These are phyloP conservation scores for Mucor mucedo DNA, from an alignment of 371 early-diverging fungal genomes.

Conservation along the genomic window DNA sequence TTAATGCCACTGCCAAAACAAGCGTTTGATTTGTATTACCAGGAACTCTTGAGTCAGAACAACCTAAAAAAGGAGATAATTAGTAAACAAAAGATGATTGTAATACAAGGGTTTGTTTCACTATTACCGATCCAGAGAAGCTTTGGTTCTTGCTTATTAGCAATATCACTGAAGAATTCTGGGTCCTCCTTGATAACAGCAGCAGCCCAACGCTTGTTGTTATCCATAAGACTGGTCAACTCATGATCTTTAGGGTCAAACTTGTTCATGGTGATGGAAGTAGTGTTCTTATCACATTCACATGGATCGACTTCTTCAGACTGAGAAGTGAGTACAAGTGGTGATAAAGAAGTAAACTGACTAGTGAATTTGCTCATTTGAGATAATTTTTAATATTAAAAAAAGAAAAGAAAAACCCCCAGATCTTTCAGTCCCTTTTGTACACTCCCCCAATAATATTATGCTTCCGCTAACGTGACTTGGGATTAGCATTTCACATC, in stretches of 20 bases:
- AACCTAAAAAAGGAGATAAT: constrained; percentile 37
- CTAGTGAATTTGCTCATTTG: background rate
- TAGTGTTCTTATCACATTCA: background rate
- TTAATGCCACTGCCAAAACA: background rate
- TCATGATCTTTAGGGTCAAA: constrained; percentile 33
- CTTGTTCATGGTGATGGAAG: constrained; percentile 20
- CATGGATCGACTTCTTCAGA: background rate
- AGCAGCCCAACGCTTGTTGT: constrained; percentile 45
- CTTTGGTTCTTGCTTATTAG: constrained; percentile 81
- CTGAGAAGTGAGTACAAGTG: background rate
- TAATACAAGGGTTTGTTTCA: background rate
- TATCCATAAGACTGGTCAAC: constrained; percentile 32
- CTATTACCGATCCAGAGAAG: constrained; percentile 87
- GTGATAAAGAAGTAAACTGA: background rate
- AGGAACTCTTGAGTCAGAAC: constrained; percentile 91
- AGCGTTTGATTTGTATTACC: background rate
- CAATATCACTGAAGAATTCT: constrained; percentile 52
- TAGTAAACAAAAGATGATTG: constrained; percentile 21
- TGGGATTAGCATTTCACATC: background rate
- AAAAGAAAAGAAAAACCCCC: background rate
- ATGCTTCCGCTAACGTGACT: too few species aligned
- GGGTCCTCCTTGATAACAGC: constrained; percentile 43
- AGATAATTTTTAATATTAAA: background rate
- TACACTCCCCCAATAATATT: too few species aligned
- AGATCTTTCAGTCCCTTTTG: background rate